phyloP scores from a whole-genome alignment of 345 rosid species.

The Boechera stricta region DNA sequence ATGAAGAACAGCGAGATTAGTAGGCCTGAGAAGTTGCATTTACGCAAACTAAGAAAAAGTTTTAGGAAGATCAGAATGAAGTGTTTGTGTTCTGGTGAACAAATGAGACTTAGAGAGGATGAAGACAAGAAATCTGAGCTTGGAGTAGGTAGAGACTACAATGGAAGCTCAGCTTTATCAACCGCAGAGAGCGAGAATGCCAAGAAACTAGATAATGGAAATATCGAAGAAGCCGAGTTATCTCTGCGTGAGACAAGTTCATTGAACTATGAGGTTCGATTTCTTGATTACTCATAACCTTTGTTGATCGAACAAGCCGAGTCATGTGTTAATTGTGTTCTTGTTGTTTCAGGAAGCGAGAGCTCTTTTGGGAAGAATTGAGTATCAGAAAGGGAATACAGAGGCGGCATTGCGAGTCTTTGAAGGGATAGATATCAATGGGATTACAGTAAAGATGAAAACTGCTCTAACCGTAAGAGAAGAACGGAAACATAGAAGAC shows the following conservation, averaged over 20 bases:
- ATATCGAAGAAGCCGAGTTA: slow-evolving; percentile 85
- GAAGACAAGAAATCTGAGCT: slow-evolving; percentile 53
- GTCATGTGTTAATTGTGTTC: slow-evolving; percentile 15
- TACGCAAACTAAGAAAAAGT: slow-evolving; percentile 40
- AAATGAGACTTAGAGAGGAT: slow-evolving; percentile 48
- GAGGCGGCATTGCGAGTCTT: slow-evolving; percentile 85
- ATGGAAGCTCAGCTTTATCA: slow-evolving; percentile 49
- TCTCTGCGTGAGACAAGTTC: slow-evolving; percentile 79
- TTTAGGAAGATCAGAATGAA: slow-evolving; percentile 58
- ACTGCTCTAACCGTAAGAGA: slow-evolving; percentile 53
- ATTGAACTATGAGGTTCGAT: slow-evolving; percentile 70
- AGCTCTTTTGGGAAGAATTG: slow-evolving; percentile 83
- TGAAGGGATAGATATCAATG: slow-evolving; percentile 83
- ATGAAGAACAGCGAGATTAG: slow-evolving; percentile 53
- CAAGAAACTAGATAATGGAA: slow-evolving; percentile 58
- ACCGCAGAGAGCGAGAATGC: slow-evolving; percentile 48
- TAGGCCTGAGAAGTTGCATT: slow-evolving; percentile 46
- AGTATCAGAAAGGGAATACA: slow-evolving; percentile 81
- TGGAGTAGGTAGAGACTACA: slow-evolving; percentile 51
- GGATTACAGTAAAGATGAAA: slow-evolving; percentile 71
- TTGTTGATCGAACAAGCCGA: not conserved
- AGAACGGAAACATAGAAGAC: slow-evolving; percentile 58
- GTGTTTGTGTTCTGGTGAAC: slow-evolving; percentile 66
- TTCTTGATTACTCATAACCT: not conserved
- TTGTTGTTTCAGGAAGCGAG: slow-evolving; percentile 71